Base-by-base conservation (phyloP, 768 basidiomycete genomes). In the Xerocomus spinulosus region DNA sequence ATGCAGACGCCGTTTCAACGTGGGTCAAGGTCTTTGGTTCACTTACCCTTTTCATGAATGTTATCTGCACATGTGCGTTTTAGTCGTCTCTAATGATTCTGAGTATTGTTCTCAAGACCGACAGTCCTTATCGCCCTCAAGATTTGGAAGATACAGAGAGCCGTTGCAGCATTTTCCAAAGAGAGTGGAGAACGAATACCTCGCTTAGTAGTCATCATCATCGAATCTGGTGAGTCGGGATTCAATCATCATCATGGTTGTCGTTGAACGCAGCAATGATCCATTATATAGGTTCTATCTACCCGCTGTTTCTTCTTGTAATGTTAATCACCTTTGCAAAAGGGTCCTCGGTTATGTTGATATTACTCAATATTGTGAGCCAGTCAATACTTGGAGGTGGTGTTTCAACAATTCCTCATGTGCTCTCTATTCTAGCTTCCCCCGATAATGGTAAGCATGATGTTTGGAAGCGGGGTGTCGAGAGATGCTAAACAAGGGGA, bases 321-420 rank as follows among this genome's bases (percentile, higher is more conserved):
- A 57, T 60, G 45, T 56, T 61, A 29, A 29, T 38, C 23, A 56
- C 54, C 4, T 37, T 37, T 13, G 25, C 18, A 3, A 4, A 21
- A 12, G n/a, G 29, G 14, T 37, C 44, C 1, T 28, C 35, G 15
- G 23, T 24, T 24, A 14, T 25, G 33, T 17, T 45, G 49, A 58
- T 54, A 14, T 35, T 57, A 26, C 35, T 57, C 30, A 56, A 57
- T 41, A 34, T 24, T 7, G 56, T 56, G 38, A 49, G 56, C 28
- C 13, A 17, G 9, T 9, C 10, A 8, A 35, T 28, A 15, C 13
- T 25, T 10, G 17, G 17, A 13, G 5, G n/a, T 26, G 23, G 32
- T 9, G 28, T 12, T 26, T 5, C 36, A 23, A 25, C n/a, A 6
- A 13, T 39, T 37, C 18, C 32, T 43, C 8, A 28, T n/a, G n/a